Base-by-base conservation (phyloP, 345 rosid genomes). In the Gossypium rotundifolium region DNA sequence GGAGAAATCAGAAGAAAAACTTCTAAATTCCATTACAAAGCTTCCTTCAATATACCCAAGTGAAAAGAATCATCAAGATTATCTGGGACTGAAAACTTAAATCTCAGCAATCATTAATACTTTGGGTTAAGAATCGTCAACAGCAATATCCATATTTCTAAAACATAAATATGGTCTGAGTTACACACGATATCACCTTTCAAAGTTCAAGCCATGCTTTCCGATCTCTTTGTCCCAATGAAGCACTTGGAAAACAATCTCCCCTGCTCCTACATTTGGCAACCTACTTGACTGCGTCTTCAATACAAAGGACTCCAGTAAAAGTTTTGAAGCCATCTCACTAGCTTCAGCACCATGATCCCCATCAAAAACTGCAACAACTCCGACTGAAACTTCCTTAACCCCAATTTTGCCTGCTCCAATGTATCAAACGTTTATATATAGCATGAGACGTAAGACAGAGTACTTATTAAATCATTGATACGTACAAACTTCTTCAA, bases 281-380 rank as follows among this genome's bases (percentile, higher is more conserved):
- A 88, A 76, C 65, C 84, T 83, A 79, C 87, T 84, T 4, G 74
- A 67, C 45, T 77, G 83, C 76, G 81, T 85, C 85, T 76, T 88
- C 61, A 83, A 77, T 45, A 83, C 76, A 66, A 83, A 75, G 48
- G 93, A 89, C 76, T 94, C 96, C 78, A 94, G 75, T 42, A 94
- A 71, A 79, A 89, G 91, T 75, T 86, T 89, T 0, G 96, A 92
- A 78, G 98, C 96, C 97, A 94, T 90, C 75, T 94, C 98, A 80
- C 98, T 94, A 65, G 98, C 98, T 94, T 94, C 98, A 17, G 94
- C 93, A 45, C 98, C 98, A 81, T 94, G 91, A 76, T 94, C 96
- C 18, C 98, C 98, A 55, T 94, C 63, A 84, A 92, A 92, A 74
- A 90, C 96, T n/a, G 96, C 97, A 44, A 86, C 87, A 57, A 94